Percentiles rank a stretch among this genome's conserved stretches.
Conservation (phyloP, 805 yeast species). For the Starmerella floricola region DNA sequence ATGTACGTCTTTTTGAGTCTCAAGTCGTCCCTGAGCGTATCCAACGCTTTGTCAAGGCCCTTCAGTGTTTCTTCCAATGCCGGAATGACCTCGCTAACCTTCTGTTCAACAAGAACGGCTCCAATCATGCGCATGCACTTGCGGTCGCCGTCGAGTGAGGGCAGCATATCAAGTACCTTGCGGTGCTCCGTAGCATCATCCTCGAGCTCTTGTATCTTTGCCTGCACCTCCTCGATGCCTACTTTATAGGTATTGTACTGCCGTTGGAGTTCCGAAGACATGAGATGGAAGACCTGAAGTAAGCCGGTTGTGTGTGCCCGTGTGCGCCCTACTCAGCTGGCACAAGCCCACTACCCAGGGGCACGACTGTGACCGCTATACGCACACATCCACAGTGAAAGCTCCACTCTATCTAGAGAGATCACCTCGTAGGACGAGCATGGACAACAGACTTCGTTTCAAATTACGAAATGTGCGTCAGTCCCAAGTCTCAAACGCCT, state of each 20-base stretch:
- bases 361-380: no score
- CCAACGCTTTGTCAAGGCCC: slow-evolving; percentile 36
- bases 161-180: slow-evolving; percentile 49
- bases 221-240: slow-evolving; percentile 28
- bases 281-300: neutral
- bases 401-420: no score
- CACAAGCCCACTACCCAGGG: no score
- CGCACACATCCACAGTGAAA: no score
- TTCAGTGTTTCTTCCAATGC: slow-evolving; percentile 44
- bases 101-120: slow-evolving; percentile 75
- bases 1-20: slow-evolving; percentile 34
- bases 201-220: slow-evolving; percentile 33
- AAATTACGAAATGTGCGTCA: no score
- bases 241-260: slow-evolving; percentile 33
- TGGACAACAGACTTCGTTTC: no score
- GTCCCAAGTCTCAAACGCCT: no score
- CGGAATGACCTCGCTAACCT: slow-evolving; percentile 63
- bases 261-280: slow-evolving; percentile 25
- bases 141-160: slow-evolving; percentile 43
- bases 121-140: slow-evolving; percentile 90
- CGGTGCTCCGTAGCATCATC: slow-evolving; percentile 35
- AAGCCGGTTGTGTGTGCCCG: no score
- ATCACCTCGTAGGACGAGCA: no score
- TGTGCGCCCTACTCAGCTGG: no score
- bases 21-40: slow-evolving; percentile 33